Conservation (phyloP, 192 early-diverging fungal genomes). For the Rhizoclosmatium globosum region DNA sequence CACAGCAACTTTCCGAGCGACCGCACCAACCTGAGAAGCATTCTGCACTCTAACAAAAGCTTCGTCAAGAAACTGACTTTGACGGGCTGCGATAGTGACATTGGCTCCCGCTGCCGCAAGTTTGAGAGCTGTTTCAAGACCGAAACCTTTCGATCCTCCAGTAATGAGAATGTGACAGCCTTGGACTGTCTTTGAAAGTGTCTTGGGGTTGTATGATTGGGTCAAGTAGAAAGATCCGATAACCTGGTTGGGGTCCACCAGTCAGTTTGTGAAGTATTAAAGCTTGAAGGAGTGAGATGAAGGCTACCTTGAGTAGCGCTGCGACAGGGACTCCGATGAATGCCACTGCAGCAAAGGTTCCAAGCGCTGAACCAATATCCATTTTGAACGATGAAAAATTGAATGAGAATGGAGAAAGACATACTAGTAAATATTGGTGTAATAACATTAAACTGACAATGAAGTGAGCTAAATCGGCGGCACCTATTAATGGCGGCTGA, state of each 20-base stretch:
- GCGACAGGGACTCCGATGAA: slow-evolving; percentile 22
- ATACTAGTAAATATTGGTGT: no score
- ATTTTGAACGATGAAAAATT: neutral
- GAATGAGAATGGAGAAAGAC: no score
- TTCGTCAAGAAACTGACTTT: slow-evolving; percentile 14
- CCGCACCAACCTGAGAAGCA: neutral
- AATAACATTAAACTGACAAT: no score
- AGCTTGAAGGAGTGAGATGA: neutral
- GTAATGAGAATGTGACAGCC: slow-evolving; percentile 52
- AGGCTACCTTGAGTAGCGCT: slow-evolving; percentile 36
- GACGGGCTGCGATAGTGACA: slow-evolving; percentile 55
- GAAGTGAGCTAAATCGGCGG: no score
- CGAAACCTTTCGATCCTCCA: slow-evolving; percentile 52
- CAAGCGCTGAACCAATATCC: slow-evolving; percentile 20
- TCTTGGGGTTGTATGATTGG: neutral
- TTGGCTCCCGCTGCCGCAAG: slow-evolving; percentile 50
- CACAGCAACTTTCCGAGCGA: neutral
- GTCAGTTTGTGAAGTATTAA: neutral
- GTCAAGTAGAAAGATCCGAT: neutral
- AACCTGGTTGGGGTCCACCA: neutral
- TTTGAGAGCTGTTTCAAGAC: slow-evolving; percentile 38
- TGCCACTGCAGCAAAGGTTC: slow-evolving; percentile 20
- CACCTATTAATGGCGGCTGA: no score
- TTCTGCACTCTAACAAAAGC: neutral
- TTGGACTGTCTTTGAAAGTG: neutral